These are phyloP conservation scores for Gossypium australe DNA, from an alignment of 345 rosid genomes.

Conservation along the genomic window DNA sequence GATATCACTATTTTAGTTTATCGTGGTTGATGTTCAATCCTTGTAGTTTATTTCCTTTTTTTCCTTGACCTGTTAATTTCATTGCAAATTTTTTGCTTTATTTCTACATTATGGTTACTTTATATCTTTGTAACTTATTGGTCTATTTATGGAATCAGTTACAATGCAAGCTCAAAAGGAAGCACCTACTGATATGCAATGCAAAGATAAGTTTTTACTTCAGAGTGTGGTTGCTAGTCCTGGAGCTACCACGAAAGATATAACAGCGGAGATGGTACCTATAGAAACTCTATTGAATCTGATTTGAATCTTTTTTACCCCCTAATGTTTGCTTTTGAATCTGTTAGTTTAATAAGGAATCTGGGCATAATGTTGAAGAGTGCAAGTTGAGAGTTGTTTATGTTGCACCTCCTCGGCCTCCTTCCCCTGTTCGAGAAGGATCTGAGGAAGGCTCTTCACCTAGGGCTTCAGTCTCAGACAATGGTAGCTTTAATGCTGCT, in stretches of 20 bases:
- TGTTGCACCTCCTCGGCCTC: slow-evolving; percentile 69
- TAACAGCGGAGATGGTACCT: slow-evolving; percentile 67
- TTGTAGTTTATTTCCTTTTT: not conserved
- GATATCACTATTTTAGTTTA: not conserved
- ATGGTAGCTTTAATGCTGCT: slow-evolving; percentile 35
- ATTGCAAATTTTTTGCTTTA: not conserved
- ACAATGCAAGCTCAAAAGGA: slow-evolving; percentile 97
- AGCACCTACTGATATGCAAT: slow-evolving; percentile 70
- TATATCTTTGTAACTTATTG: slow-evolving; percentile 8
- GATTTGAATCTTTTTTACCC: not conserved
- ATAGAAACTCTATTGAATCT: not conserved
- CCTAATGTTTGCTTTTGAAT: not conserved
- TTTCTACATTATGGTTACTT: not conserved
- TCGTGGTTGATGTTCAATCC: not conserved
- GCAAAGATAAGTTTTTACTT: slow-evolving; percentile 85
- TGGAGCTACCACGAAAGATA: slow-evolving; percentile 52
- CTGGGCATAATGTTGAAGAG: slow-evolving; percentile 61
- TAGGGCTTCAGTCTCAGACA: slow-evolving; percentile 58
- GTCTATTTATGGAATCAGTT: slow-evolving; percentile 35
- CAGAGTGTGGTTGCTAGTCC: slow-evolving; percentile 60
- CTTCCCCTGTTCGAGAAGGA: slow-evolving; percentile 71
- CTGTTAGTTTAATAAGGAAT: slow-evolving; percentile 58
- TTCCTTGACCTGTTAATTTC: not conserved
- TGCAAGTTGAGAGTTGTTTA: slow-evolving; percentile 74
- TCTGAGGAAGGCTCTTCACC: slow-evolving; percentile 87